phyloP scores from a whole-genome alignment of 768 basidiomycete species.

The Tremella yokohamensis region DNA sequence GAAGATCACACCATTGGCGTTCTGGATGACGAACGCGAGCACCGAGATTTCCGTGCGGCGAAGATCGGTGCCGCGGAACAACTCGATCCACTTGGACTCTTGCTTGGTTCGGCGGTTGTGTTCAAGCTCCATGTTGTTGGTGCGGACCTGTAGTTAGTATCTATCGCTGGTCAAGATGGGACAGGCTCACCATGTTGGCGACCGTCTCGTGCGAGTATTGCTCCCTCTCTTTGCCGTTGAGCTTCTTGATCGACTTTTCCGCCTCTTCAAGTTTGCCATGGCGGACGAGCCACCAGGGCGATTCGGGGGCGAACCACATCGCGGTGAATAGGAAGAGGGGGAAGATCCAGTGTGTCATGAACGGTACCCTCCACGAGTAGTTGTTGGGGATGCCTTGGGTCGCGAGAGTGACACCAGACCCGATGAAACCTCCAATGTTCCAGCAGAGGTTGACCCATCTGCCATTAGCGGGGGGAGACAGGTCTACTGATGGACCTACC shows the following conservation, averaged over 20 bases:
- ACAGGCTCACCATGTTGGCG: too few species aligned
- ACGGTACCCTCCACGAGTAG: too few species aligned
- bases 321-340: too few species aligned
- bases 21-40: constrained; percentile 3
- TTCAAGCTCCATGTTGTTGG: constrained; percentile 9
- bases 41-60: constrained; percentile 25
- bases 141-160: not conserved
- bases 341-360: too few species aligned
- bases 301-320: constrained; percentile 3
- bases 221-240: constrained; percentile 1
- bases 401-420: constrained; percentile 17
- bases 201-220: not conserved
- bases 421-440: constrained; percentile 43
- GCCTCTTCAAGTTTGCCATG: constrained; percentile 5
- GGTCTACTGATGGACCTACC: constrained; percentile 21
- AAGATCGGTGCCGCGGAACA: constrained; percentile 50
- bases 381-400: too few species aligned
- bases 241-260: not conserved
- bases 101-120: too few species aligned
- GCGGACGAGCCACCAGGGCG: constrained; percentile 9
- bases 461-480: too few species aligned
- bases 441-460: constrained; percentile 40
- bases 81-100: constrained; percentile 28
- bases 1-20: not conserved
- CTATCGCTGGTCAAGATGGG: not conserved